Evolutionary conservation across 306 rosid genomes (phyloP), one percentile per base, ranked within the genome.

Genomic region (Rosa lucieae): DNA sequence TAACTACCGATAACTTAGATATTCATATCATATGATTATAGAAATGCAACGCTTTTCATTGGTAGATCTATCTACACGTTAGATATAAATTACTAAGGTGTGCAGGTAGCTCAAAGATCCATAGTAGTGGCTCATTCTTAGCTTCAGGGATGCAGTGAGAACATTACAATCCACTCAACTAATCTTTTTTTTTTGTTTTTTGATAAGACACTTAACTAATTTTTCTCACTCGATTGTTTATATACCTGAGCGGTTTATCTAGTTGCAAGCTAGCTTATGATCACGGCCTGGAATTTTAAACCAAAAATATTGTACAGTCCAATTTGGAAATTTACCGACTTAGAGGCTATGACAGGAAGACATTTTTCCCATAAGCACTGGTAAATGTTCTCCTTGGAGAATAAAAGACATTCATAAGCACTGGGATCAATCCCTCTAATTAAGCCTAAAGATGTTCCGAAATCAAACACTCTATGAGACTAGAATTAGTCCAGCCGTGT

Each of bases 41-140:
- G 43, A 26, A 26, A 29, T 26, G 14, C 6, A 48, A 14, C 5
- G 18, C 10, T 2, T 23, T 52, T 35, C 65, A 32, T 17, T 18
- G 10, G 0, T n/a, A 17, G 44, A 46, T 18, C 29, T 39, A 52
- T 42, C 39, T 12, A 46, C 9, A 11, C 5, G 21, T 35, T 37
- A 18, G 32, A 73, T 10, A 52, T 51, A 35, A 70, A 47, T 67
- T 44, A 3, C 42, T 58, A 21, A 6, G 29, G n/a, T 70, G n/a
- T 70, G 42, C 75, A 46, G 13, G 58, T 14, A 46, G 59, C 35
- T 47, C 58, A 23, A 23, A 70, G 58, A 70, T 70, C 75, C 52
- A 12, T 70, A 13, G 7, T 17, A 58, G 5, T n/a, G 32, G 29
- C 26, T 6, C 59, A 53, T 58, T 58, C 32, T 58, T 58, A 65